Percentiles rank a stretch among this genome's conserved stretches.
Evolutionary conservation across 306 rosid genomes (phyloP).

Genomic region (Astragalus membranaceus): DNA sequence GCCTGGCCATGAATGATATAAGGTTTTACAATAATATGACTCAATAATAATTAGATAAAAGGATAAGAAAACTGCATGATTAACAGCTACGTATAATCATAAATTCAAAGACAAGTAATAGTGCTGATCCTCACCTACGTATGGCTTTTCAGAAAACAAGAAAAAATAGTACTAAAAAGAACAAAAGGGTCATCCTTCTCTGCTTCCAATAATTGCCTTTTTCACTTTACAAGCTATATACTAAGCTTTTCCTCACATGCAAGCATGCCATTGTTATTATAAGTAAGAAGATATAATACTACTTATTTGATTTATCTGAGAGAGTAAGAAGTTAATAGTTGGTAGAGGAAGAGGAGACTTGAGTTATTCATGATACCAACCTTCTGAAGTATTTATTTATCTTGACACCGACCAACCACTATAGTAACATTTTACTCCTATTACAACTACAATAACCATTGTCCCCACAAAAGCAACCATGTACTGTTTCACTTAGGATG

Average conservation of each 20-base stretch:
- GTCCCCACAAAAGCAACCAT: neutral
- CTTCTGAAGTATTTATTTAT: neutral
- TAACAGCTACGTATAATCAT: neutral
- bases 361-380: neutral
- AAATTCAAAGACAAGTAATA: neutral
- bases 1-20: neutral
- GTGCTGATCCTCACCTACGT: conserved; percentile 8
- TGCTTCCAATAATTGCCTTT: conserved; percentile 9
- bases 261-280: conserved; percentile 12
- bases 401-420: neutral
- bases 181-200: neutral
- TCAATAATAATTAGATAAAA: neutral
- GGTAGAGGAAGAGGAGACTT: neutral
- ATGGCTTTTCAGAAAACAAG: conserved; percentile 15
- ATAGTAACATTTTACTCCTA: neutral
- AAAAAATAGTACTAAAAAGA: neutral
- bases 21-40: neutral
- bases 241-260: conserved; percentile 12
- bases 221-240: conserved; percentile 17
- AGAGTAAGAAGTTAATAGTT: neutral
- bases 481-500: neutral
- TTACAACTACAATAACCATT: neutral
- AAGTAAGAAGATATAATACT: neutral
- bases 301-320: neutral
- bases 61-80: neutral